A percentile compares a stretch with the other conserved stretches of the same genome.
phyloP scores from a whole-genome alignment of 1,139 yeast genomes.

The Waltiozyma sp. region DNA sequence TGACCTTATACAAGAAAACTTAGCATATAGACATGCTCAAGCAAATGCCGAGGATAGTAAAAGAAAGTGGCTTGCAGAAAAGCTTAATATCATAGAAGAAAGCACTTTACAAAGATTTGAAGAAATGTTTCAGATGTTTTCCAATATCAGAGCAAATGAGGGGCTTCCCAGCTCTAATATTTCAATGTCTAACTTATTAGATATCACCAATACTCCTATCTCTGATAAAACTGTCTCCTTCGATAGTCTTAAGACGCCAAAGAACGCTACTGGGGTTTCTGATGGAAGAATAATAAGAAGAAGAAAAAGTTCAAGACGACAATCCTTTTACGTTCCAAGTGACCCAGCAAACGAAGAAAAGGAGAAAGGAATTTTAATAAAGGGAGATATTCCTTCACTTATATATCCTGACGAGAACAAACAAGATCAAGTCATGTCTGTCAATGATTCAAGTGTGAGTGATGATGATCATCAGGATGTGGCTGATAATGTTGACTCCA shows the following conservation, averaged over 20 bases:
- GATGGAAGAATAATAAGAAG: slow-evolving; percentile 26
- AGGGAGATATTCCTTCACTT: neutral
- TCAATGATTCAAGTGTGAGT: neutral
- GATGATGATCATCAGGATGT: neutral
- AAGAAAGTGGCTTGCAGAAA: slow-evolving; percentile 24
- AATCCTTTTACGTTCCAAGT: slow-evolving; percentile 26
- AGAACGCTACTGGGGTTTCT: slow-evolving; percentile 7
- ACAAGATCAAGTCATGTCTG: neutral
- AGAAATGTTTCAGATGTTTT: slow-evolving; percentile 31
- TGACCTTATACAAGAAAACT: slow-evolving; percentile 36
- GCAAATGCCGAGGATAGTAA: slow-evolving; percentile 21
- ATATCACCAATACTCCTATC: slow-evolving; percentile 3
- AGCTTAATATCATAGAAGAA: slow-evolving; percentile 28
- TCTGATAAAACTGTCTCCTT: slow-evolving; percentile 17
- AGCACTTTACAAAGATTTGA: slow-evolving; percentile 33
- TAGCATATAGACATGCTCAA: slow-evolving; percentile 26
- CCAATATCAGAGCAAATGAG: slow-evolving; percentile 25
- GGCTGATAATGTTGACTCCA: neutral
- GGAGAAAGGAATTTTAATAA: neutral
- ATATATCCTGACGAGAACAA: neutral
- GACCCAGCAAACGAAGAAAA: slow-evolving; percentile 11
- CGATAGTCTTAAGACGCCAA: slow-evolving; percentile 13
- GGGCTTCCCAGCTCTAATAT: slow-evolving; percentile 20
- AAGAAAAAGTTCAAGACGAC: slow-evolving; percentile 27
- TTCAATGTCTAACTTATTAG: slow-evolving; percentile 4